These are phyloP conservation scores for Suillus subalutaceus DNA, from an alignment of 768 basidiomycete genomes.

Conservation along the genomic window DNA sequence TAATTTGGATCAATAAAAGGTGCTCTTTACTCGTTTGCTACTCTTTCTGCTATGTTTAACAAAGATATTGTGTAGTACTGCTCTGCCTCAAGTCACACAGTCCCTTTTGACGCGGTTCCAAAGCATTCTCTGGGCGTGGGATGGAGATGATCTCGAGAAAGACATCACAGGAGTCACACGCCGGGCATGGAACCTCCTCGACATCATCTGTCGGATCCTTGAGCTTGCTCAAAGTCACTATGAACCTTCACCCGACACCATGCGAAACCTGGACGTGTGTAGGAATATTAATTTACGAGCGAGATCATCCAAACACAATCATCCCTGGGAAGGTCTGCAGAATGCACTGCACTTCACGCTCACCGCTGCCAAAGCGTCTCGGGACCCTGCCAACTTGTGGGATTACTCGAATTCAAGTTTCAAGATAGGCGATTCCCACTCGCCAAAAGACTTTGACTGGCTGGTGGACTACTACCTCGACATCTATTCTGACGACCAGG, in stretches of 20 bases:
- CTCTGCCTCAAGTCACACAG: background rate
- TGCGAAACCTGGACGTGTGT: background rate
- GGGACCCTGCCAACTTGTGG: background rate
- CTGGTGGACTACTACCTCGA: background rate
- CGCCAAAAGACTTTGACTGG: background rate
- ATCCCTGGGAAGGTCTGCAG: background rate
- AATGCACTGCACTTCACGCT: background rate
- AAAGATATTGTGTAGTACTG: background rate
- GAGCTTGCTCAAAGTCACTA: background rate
- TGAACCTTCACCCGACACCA: background rate
- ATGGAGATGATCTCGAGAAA: no score
- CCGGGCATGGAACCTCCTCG: background rate
- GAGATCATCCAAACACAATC: background rate
- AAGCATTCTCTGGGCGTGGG: no score
- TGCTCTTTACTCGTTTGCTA: background rate
- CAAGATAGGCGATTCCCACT: background rate
- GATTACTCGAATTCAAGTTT: background rate
- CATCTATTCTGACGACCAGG: background rate
- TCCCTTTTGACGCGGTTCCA: no score
- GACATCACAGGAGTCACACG: background rate
- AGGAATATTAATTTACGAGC: background rate
- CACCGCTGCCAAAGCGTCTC: background rate
- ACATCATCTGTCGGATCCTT: background rate
- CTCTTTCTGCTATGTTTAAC: background rate
- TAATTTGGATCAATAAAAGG: background rate